Percentiles rank a stretch among this genome's conserved stretches.
Conservation (phyloP, 192 early-diverging fungal genomes). For the Phycomyces nitens region DNA sequence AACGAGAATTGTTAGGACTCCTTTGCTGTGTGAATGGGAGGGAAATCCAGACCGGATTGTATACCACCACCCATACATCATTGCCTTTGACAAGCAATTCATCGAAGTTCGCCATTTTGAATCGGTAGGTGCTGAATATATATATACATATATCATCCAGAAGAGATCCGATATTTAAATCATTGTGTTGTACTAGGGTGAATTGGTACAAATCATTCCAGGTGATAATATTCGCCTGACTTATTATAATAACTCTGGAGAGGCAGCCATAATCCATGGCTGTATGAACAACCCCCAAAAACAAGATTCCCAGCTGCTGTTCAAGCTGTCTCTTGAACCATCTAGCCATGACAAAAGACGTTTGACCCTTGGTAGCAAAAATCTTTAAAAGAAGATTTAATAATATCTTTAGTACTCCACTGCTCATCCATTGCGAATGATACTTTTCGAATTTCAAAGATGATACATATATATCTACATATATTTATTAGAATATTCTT, state of each 20-base stretch:
- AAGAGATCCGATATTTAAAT: neutral
- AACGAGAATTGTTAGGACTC: constrained; percentile 4
- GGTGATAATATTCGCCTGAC: constrained; percentile 55
- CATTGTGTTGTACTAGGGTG: constrained; percentile 35
- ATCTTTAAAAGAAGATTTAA: neutral
- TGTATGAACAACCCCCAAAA: constrained; percentile 28
- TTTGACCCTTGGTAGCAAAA: constrained; percentile 2
- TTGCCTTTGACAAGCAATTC: constrained; percentile 86
- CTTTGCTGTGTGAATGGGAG: constrained; percentile 38
- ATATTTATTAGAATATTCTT: no score
- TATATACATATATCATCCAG: no score
- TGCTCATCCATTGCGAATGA: no score
- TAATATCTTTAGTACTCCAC: no score
- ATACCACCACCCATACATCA: constrained; percentile 75
- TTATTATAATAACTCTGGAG: constrained; percentile 22
- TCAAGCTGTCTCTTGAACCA: neutral
- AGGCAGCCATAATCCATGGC: constrained; percentile 22
- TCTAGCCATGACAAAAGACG: neutral
- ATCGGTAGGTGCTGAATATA: constrained; percentile 43
- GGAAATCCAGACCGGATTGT: constrained; percentile 40
- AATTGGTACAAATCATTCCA: constrained; percentile 54
- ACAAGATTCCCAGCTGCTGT: constrained; percentile 26
- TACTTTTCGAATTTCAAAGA: no score
- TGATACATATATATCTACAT: no score
- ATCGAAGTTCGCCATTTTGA: constrained; percentile 87